These are phyloP conservation scores for Collybia mongolica DNA, from an alignment of 768 basidiomycete genomes.

Conservation along the genomic window DNA sequence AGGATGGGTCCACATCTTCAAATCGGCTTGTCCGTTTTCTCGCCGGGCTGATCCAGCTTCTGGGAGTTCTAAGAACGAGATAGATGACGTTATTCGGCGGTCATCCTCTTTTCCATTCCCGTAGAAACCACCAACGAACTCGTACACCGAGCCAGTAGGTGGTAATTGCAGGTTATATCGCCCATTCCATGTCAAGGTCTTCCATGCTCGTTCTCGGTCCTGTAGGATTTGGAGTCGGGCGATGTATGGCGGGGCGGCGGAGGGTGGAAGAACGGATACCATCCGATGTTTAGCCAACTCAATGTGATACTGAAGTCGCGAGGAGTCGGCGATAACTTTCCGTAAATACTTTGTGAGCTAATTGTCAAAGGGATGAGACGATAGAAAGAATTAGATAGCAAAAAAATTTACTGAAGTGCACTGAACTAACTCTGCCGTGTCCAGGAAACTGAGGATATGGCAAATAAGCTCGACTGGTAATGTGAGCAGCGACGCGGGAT, in stretches of 20 bases:
- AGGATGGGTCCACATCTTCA: slow-evolving; percentile 41
- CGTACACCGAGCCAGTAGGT: slow-evolving; percentile 47
- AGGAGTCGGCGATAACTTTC: slow-evolving; percentile 38
- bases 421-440: slow-evolving; percentile 31
- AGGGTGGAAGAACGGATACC: slow-evolving; percentile 31
- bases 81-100: slow-evolving; percentile 36
- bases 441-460: slow-evolving; percentile 30
- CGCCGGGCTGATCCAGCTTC: slow-evolving; percentile 22
- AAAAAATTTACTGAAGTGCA: slow-evolving; percentile 27
- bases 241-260: slow-evolving; percentile 29
- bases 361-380: slow-evolving; percentile 1
- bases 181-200: slow-evolving; percentile 36
- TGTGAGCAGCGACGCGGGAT: slow-evolving; percentile 1
- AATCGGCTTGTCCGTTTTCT: slow-evolving; percentile 17
- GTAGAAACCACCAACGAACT: slow-evolving; percentile 50
- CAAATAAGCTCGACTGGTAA: slow-evolving; percentile 40
- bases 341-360: slow-evolving; percentile 41
- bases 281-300: slow-evolving; percentile 48
- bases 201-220: slow-evolving; percentile 49
- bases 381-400: not conserved
- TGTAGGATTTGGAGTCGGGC: slow-evolving; percentile 39
- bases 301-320: slow-evolving; percentile 46
- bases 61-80: slow-evolving; percentile 52
- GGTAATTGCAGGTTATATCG: slow-evolving; percentile 36
- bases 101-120: slow-evolving; percentile 47